Percentiles rank a stretch among this genome's conserved stretches.
These are phyloP conservation scores for Grammothele lineata DNA, from an alignment of 768 basidiomycete species.

Conservation along the genomic window DNA sequence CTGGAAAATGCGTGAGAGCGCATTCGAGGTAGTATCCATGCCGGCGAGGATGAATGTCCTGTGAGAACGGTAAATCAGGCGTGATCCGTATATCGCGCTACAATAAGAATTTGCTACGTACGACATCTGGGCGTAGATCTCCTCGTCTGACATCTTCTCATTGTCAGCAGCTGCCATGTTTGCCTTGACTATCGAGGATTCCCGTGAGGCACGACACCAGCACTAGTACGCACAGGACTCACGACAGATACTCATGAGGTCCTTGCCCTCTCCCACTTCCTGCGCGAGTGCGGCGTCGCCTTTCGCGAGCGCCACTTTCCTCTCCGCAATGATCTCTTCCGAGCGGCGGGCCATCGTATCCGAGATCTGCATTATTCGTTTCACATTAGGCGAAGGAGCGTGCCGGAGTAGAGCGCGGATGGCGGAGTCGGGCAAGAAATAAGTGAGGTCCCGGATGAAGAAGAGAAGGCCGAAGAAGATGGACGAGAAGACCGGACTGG, in stretches of 20 bases:
- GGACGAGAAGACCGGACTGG: neutral
- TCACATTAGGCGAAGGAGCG: conserved; percentile 30
- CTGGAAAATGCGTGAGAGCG: too few relatives aligned
- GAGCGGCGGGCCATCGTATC: too few relatives aligned
- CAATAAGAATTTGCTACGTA: neutral
- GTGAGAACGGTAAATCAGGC: neutral
- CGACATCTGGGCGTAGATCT: conserved; percentile 34
- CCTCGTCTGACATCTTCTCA: conserved; percentile 21
- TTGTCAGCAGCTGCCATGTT: conserved; percentile 9
- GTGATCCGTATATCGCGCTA: too few relatives aligned
- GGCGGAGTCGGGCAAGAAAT: conserved; percentile 19
- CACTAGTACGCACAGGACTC: too few relatives aligned
- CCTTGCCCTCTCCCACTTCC: too few relatives aligned
- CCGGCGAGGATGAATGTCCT: conserved; percentile 19
- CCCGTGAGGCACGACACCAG: too few relatives aligned
- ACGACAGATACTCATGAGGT: too few relatives aligned
- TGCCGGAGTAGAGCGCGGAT: conserved; percentile 29
- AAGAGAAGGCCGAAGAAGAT: conserved; percentile 3
- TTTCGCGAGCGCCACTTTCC: too few relatives aligned
- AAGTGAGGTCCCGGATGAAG: neutral
- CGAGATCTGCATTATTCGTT: conserved; percentile 29
- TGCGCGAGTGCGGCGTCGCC: too few relatives aligned
- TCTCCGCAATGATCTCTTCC: too few relatives aligned
- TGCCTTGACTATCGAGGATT: conserved; percentile 7
- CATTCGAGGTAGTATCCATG: too few relatives aligned